Evolutionary conservation across 2,329 filamentous ascomycete genomes (phyloP).

Genomic region (Ophiostoma pallidulum): DNA sequence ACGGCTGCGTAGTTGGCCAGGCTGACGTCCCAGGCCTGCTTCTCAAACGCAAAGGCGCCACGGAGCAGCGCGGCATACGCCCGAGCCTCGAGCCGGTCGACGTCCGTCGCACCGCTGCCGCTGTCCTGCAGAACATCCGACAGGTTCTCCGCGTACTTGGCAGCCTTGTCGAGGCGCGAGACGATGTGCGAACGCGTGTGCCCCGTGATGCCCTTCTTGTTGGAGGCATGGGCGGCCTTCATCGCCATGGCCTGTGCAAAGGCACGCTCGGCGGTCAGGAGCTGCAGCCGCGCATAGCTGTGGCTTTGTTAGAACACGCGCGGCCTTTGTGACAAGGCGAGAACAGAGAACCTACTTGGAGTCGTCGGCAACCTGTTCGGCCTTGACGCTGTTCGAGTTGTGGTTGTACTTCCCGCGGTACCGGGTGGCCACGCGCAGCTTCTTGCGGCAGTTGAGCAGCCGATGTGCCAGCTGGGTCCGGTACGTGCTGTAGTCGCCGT

Average conservation of each 20-base stretch:
- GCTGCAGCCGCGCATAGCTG: constrained; percentile 67
- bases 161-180: constrained; percentile 75
- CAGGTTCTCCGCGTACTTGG: constrained; percentile 58
- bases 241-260: constrained; percentile 96
- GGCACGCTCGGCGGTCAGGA: constrained; percentile 80
- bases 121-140: constrained; percentile 56
- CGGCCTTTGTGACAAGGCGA: not conserved
- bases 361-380: constrained; percentile 65
- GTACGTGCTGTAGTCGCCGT: constrained; percentile 84
- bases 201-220: constrained; percentile 69
- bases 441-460: constrained; percentile 74
- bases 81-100: constrained; percentile 72
- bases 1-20: constrained; percentile 66
- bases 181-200: constrained; percentile 80
- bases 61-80: constrained; percentile 72
- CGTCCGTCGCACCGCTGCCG: constrained; percentile 54
- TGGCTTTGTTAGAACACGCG: constrained; percentile 4
- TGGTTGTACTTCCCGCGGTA: constrained; percentile 74
- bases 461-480: constrained; percentile 69
- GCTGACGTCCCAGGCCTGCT: constrained; percentile 73
- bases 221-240: constrained; percentile 71
- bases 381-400: constrained; percentile 58
- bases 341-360: constrained; percentile 51
- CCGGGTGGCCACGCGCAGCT: constrained; percentile 71
- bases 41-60: constrained; percentile 77